These are phyloP conservation scores for Ceriops decandra DNA, from an alignment of 345 rosid genomes.

Conservation along the genomic window DNA sequence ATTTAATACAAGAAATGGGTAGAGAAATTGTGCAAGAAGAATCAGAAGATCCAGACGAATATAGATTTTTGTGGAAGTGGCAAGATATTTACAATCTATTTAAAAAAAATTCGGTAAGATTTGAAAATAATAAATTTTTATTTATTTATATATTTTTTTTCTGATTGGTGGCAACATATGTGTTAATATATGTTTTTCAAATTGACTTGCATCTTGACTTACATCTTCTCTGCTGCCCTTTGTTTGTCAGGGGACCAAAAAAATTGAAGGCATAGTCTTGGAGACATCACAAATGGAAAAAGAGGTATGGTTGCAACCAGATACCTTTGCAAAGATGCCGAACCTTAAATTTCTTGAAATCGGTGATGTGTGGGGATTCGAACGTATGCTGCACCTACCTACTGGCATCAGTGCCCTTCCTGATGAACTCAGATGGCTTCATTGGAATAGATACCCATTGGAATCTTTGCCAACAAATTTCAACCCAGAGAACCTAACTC, in stretches of 20 bases:
- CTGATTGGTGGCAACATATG: no score
- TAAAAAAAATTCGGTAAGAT: neutral
- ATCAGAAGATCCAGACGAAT: neutral
- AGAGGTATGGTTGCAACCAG: neutral
- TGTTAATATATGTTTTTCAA: no score
- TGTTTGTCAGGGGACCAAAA: neutral
- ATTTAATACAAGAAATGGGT: conserved; percentile 9
- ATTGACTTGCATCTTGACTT: no score
- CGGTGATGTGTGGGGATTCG: neutral
- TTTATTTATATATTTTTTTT: no score
- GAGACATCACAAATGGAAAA: neutral
- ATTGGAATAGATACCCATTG: neutral
- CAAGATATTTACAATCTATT: neutral
- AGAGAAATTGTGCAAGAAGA: conserved; percentile 3
- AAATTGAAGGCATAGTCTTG: neutral
- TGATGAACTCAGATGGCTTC: neutral
- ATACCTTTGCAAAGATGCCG: neutral
- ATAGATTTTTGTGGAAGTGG: neutral
- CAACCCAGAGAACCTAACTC: neutral
- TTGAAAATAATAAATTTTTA: no score
- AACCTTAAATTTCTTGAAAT: neutral
- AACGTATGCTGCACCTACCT: neutral
- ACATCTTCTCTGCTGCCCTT: no score
- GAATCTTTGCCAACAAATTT: neutral
- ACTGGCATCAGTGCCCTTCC: neutral